Percentiles rank a stretch among this genome's conserved stretches.
These are phyloP conservation scores for Linnemannia schmuckeri DNA, from an alignment of 192 early-diverging fungal species.

Conservation along the genomic window DNA sequence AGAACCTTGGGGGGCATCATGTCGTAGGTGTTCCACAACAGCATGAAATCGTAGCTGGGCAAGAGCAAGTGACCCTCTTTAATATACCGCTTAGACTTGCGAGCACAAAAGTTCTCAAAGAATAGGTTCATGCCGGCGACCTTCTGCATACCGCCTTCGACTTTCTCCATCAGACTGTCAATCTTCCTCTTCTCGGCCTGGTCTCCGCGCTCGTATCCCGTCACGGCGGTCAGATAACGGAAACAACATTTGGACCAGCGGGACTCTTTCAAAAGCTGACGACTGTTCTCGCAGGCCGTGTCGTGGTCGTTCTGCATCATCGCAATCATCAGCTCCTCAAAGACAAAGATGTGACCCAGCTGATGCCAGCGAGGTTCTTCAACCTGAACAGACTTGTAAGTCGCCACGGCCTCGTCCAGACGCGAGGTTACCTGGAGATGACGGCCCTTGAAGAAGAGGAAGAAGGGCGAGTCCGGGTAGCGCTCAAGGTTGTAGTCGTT, in stretches of 20 bases:
- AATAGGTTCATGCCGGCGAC: slow-evolving; percentile 90
- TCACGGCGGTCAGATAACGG: slow-evolving; percentile 78
- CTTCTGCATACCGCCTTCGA: slow-evolving; percentile 77
- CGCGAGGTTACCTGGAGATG: slow-evolving; percentile 69
- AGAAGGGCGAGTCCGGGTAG: slow-evolving; percentile 80
- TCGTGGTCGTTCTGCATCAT: slow-evolving; percentile 74
- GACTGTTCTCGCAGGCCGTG: slow-evolving; percentile 70
- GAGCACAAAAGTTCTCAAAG: slow-evolving; percentile 86
- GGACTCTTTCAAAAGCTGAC: slow-evolving; percentile 78
- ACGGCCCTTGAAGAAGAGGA: slow-evolving; percentile 78
- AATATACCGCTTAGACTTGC: slow-evolving; percentile 84
- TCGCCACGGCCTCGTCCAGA: slow-evolving; percentile 70
- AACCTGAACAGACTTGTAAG: slow-evolving; percentile 69
- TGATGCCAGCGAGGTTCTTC: slow-evolving; percentile 79
- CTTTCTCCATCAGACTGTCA: slow-evolving; percentile 71
- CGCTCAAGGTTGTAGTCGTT: slow-evolving; percentile 65
- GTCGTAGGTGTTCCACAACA: slow-evolving; percentile 79
- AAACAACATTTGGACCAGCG: slow-evolving; percentile 90
- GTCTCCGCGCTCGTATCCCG: slow-evolving; percentile 60
- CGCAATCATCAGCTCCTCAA: slow-evolving; percentile 81
- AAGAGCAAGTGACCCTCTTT: slow-evolving; percentile 79
- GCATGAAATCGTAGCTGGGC: slow-evolving; percentile 83
- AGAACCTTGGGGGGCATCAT: slow-evolving; percentile 70
- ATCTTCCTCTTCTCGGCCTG: slow-evolving; percentile 63
- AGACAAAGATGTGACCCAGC: slow-evolving; percentile 84